These are phyloP conservation scores for Kwoniella heveanensis DNA, from an alignment of 768 basidiomycete genomes.

Conservation along the genomic window DNA sequence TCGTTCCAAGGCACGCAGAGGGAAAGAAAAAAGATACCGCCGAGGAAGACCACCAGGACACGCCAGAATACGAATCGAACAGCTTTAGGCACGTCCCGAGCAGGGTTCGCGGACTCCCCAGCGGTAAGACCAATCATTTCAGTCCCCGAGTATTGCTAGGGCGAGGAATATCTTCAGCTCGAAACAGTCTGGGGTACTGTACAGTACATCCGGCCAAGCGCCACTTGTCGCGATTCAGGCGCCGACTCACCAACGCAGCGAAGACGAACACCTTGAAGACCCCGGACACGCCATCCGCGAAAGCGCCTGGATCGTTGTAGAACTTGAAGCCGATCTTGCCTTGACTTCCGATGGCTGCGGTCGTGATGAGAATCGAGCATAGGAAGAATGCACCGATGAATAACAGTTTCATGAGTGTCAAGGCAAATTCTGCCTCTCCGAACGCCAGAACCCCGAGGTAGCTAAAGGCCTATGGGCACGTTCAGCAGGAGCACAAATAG, in stretches of 20 bases:
- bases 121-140: slow-evolving; percentile 17
- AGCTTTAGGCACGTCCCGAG: slow-evolving; percentile 22
- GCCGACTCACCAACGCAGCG: not conserved
- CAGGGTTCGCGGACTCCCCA: slow-evolving; percentile 11
- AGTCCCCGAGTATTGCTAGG: slow-evolving; percentile 4
- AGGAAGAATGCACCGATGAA: slow-evolving; percentile 17
- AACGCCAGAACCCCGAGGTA: slow-evolving; percentile 13
- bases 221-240: too few relatives aligned
- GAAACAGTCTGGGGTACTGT: too few relatives aligned
- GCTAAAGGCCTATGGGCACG: too few relatives aligned
- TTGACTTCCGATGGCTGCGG: slow-evolving; percentile 11
- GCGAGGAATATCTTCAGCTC: not conserved
- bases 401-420: slow-evolving; percentile 11
- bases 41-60: slow-evolving; percentile 16
- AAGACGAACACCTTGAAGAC: slow-evolving; percentile 24
- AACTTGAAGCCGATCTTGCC: slow-evolving; percentile 12
- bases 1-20: slow-evolving; percentile 4
- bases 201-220: too few relatives aligned
- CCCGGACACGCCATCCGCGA: slow-evolving; percentile 18
- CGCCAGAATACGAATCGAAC: slow-evolving; percentile 19
- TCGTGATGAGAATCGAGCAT: slow-evolving; percentile 17
- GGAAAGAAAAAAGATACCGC: not conserved
- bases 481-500: too few relatives aligned
- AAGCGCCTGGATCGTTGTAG: slow-evolving; percentile 17
- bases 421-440: slow-evolving; percentile 23